These are phyloP conservation scores for Leptodontidium sp. DNA, from an alignment of 2,329 filamentous ascomycete species.

Conservation along the genomic window DNA sequence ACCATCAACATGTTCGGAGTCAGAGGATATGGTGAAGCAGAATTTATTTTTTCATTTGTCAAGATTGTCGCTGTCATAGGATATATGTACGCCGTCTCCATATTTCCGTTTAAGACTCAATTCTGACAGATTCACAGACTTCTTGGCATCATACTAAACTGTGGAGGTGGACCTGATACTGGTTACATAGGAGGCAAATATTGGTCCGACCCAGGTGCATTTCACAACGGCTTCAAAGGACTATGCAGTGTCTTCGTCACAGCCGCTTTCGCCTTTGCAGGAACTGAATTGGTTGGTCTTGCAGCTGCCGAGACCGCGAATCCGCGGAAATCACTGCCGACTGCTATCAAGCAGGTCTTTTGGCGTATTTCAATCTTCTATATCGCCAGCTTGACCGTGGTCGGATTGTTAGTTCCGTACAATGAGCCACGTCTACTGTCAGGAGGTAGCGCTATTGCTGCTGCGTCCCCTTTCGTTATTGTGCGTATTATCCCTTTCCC, in stretches of 20 bases:
- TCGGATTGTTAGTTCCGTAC: constrained; percentile 85
- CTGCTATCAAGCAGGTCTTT: constrained; percentile 91
- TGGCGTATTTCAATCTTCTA: constrained; percentile 95
- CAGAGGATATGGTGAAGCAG: constrained; percentile 87
- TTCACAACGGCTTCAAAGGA: constrained; percentile 85
- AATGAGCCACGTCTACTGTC: constrained; percentile 69
- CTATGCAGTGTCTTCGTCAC: constrained; percentile 80
- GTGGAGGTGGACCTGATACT: constrained; percentile 75
- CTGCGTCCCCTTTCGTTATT: constrained; percentile 91
- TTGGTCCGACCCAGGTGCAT: constrained; percentile 84
- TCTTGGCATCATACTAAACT: constrained; percentile 85
- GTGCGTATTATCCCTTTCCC: neutral
- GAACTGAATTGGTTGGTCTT: constrained; percentile 79
- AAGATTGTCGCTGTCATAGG: constrained; percentile 88
- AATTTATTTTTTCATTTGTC: constrained; percentile 86
- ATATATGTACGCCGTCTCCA: constrained; percentile 72
- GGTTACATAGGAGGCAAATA: constrained; percentile 83
- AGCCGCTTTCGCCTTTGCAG: constrained; percentile 78
- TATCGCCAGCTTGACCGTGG: constrained; percentile 79
- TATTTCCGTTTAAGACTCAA: constrained; percentile 12
- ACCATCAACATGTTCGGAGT: constrained; percentile 88
- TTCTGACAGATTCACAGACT: constrained; percentile 60
- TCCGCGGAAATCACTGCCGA: constrained; percentile 81
- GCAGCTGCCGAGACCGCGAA: constrained; percentile 82
- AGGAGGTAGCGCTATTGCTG: constrained; percentile 67